Conservation (phyloP, 805 yeast genomes). For the Yamadazyma sp. region DNA sequence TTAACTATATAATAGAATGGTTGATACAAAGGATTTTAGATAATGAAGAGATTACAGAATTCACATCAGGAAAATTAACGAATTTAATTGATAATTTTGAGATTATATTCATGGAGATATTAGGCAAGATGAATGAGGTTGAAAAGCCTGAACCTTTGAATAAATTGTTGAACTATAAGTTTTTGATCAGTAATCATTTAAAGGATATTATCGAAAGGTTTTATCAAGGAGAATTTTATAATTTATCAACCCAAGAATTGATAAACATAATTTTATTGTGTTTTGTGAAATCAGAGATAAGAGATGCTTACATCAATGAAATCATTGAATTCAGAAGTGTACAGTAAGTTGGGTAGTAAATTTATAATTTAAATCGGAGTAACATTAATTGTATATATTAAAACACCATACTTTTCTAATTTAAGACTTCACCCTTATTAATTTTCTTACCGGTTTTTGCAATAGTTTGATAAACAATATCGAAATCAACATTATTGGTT, state of each 20-base stretch:
- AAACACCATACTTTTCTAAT: constrained; percentile 2
- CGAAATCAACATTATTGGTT: constrained; percentile 57
- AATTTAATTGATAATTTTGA: constrained; percentile 22
- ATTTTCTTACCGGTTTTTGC: constrained; percentile 90
- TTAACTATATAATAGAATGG: constrained; percentile 29
- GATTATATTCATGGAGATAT: constrained; percentile 20
- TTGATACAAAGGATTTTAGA: constrained; percentile 22
- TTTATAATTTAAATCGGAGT: background rate
- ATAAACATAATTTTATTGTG: constrained; percentile 38
- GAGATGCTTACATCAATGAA: constrained; percentile 44
- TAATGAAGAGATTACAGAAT: constrained; percentile 33
- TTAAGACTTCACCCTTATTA: constrained; percentile 20
- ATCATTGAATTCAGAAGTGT: constrained; percentile 41
- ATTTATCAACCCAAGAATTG: constrained; percentile 46
- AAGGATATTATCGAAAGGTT: constrained; percentile 47
- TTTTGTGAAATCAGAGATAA: constrained; percentile 45
- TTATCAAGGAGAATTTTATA: constrained; percentile 51
- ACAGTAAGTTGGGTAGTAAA: background rate
- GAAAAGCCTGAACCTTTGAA: constrained; percentile 21
- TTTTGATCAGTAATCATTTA: constrained; percentile 37
- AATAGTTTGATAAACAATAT: constrained; percentile 75
- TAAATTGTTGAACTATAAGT: constrained; percentile 28
- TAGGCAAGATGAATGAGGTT: constrained; percentile 15
- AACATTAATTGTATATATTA: background rate
- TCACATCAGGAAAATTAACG: constrained; percentile 29